Conservation (phyloP, 2,329 filamentous ascomycete genomes). For the Ophiocordyceps camponoti-leonardi region DNA sequence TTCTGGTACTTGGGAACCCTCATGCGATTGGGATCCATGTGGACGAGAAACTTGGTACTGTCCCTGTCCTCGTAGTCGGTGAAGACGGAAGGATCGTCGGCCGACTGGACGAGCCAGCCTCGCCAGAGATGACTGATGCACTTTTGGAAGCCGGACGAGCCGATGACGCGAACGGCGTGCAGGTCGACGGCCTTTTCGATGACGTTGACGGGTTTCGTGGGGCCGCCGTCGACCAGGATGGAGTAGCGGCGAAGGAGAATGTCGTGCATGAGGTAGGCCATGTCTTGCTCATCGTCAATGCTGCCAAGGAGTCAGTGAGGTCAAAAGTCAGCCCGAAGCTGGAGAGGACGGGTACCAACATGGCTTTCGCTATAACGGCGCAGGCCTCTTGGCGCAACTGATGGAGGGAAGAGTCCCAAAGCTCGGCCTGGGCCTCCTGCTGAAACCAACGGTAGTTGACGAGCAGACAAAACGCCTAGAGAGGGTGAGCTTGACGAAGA, state of each 20-base stretch:
- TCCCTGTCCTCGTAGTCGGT: slow-evolving; percentile 73
- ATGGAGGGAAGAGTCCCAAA: slow-evolving; percentile 86
- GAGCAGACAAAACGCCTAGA: slow-evolving; percentile 56
- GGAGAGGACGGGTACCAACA: slow-evolving; percentile 20
- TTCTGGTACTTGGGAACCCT: slow-evolving; percentile 88
- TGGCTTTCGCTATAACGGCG: slow-evolving; percentile 76
- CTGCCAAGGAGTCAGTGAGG: slow-evolving; percentile 18
- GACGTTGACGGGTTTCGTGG: slow-evolving; percentile 66
- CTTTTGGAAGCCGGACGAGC: slow-evolving; percentile 87
- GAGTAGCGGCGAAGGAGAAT: slow-evolving; percentile 81
- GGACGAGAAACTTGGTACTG: slow-evolving; percentile 58
- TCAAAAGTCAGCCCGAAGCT: background rate
- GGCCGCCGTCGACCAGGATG: slow-evolving; percentile 52
- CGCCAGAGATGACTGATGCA: slow-evolving; percentile 87
- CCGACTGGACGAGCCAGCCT: slow-evolving; percentile 93
- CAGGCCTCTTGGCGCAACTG: slow-evolving; percentile 64
- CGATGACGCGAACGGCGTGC: slow-evolving; percentile 76
- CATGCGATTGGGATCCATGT: slow-evolving; percentile 91
- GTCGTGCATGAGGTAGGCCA: slow-evolving; percentile 60
- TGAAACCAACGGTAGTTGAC: slow-evolving; percentile 60
- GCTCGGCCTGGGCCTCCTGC: slow-evolving; percentile 59
- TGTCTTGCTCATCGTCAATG: slow-evolving; percentile 74
- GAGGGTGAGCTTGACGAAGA: background rate
- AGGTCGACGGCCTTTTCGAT: slow-evolving; percentile 89
- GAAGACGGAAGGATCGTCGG: slow-evolving; percentile 77